Conservation (phyloP, 768 basidiomycete species). For the Mycena rebaudengoi region DNA sequence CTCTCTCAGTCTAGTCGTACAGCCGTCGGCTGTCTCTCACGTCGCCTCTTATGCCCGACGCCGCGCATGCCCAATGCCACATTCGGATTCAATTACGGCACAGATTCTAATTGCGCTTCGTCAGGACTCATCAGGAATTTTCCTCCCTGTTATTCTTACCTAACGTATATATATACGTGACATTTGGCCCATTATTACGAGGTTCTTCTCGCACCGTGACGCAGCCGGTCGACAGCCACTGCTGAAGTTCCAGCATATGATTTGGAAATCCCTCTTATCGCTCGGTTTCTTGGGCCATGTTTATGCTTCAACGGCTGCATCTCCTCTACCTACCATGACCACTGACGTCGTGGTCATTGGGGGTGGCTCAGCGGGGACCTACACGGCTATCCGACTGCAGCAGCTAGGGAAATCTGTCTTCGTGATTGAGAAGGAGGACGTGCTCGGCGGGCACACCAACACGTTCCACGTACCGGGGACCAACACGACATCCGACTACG, state of each 20-base stretch:
- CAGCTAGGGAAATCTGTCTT: background rate
- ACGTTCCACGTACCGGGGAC: slow-evolving; percentile 7
- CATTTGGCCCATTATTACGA: too few species aligned
- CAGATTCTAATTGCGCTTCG: too few species aligned
- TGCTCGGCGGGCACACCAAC: slow-evolving; percentile 4
- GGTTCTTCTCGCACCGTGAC: background rate
- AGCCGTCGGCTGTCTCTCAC: too few species aligned
- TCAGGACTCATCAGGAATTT: too few species aligned
- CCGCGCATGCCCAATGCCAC: too few species aligned
- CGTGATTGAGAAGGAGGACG: background rate
- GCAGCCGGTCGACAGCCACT: background rate
- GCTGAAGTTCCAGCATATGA: too few species aligned
- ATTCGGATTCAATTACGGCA: too few species aligned
- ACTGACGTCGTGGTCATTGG: slow-evolving; percentile 8
- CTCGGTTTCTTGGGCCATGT: slow-evolving; percentile 6
- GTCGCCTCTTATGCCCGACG: too few species aligned
- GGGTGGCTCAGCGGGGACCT: slow-evolving; percentile 7
- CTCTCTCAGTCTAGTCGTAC: too few species aligned
- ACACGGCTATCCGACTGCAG: slow-evolving; percentile 9
- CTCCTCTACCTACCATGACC: slow-evolving; percentile 8
- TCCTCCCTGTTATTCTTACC: too few species aligned
- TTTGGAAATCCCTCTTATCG: slow-evolving; percentile 4
- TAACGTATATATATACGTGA: too few species aligned
- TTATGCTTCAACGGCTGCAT: slow-evolving; percentile 6
- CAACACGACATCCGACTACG: slow-evolving; percentile 3